A percentile compares a stretch with the other conserved stretches of the same genome.
Evolutionary conservation across 352 stramenopile species (phyloP).

Genomic region (Phytophthora melonis): DNA sequence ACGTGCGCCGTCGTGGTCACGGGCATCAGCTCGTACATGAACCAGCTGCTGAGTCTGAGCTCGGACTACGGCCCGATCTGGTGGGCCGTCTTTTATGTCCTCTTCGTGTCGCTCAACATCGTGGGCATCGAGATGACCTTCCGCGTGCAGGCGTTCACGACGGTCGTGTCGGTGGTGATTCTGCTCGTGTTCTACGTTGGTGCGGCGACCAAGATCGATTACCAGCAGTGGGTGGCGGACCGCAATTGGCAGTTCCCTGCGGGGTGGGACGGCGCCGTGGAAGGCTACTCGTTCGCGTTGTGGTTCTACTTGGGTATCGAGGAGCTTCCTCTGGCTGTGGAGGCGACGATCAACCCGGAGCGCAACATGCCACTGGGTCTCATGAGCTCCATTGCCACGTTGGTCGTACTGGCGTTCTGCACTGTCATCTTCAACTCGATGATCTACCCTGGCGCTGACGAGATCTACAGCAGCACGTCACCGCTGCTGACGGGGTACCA

Average conservation of each 20-base stretch:
- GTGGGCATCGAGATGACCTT: slow-evolving; percentile 72
- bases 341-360: slow-evolving; percentile 71
- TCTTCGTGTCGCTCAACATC: slow-evolving; percentile 73
- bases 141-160: slow-evolving; percentile 66
- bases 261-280: slow-evolving; percentile 57
- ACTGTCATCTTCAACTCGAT: slow-evolving; percentile 77
- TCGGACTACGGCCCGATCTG: slow-evolving; percentile 56
- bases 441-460: slow-evolving; percentile 59
- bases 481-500: slow-evolving; percentile 70
- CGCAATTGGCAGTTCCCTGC: slow-evolving; percentile 58
- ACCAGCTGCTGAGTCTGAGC: slow-evolving; percentile 56
- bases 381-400: slow-evolving; percentile 63
- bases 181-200: slow-evolving; percentile 65
- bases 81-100: slow-evolving; percentile 70
- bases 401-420: slow-evolving; percentile 60
- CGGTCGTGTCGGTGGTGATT: slow-evolving; percentile 63
- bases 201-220: slow-evolving; percentile 38
- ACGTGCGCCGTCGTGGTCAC: slow-evolving; percentile 50
- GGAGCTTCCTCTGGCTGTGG: slow-evolving; percentile 66
- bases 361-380: slow-evolving; percentile 71
- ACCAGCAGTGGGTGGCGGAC: slow-evolving; percentile 43
- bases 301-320: slow-evolving; percentile 84
- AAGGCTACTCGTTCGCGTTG: slow-evolving; percentile 71
- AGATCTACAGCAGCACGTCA: slow-evolving; percentile 53
- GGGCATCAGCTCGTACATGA: slow-evolving; percentile 76